These are phyloP conservation scores for Fomitopsis pulvina DNA, from an alignment of 768 basidiomycete genomes.

Conservation along the genomic window DNA sequence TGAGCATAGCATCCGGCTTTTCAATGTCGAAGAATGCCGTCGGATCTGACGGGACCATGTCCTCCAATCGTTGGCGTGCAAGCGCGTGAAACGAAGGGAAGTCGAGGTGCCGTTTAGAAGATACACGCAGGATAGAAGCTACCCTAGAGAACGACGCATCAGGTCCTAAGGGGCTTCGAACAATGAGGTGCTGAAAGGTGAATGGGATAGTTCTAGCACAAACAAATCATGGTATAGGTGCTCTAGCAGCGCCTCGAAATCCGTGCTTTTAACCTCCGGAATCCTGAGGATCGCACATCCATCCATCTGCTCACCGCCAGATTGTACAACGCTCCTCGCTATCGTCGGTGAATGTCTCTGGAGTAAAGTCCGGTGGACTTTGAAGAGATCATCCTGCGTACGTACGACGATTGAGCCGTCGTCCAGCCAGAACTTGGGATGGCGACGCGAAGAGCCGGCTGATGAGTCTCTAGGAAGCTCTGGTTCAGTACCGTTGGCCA, in stretches of 20 bases:
- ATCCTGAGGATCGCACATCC: constrained; percentile 20
- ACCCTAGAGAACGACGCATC: constrained; percentile 41
- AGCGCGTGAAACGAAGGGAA: constrained; percentile 45
- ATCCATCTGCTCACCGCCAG: background rate
- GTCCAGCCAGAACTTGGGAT: constrained; percentile 58
- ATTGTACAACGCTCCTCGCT: background rate
- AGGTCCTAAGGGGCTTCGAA: constrained; percentile 34
- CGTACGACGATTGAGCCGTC: constrained; percentile 55
- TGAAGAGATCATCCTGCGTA: constrained; percentile 42
- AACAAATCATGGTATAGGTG: constrained; percentile 66
- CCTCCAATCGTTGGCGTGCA: constrained; percentile 36
- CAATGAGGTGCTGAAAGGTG: background rate
- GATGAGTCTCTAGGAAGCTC: too few relatives aligned
- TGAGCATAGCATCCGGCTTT: constrained; percentile 46
- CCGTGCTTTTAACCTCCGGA: constrained; percentile 35
- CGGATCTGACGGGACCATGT: constrained; percentile 45
- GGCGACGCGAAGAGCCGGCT: too few relatives aligned
- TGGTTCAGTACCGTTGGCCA: too few relatives aligned
- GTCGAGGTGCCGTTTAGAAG: constrained; percentile 49
- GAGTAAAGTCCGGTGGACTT: constrained; percentile 48
- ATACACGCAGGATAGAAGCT: constrained; percentile 49
- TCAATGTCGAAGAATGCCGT: constrained; percentile 32
- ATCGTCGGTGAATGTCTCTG: constrained; percentile 40
- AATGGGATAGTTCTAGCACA: constrained; percentile 24
- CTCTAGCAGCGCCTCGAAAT: constrained; percentile 51